phyloP scores from a whole-genome alignment of 176 grass and related monocot species.

The Ensete glaucum region DNA sequence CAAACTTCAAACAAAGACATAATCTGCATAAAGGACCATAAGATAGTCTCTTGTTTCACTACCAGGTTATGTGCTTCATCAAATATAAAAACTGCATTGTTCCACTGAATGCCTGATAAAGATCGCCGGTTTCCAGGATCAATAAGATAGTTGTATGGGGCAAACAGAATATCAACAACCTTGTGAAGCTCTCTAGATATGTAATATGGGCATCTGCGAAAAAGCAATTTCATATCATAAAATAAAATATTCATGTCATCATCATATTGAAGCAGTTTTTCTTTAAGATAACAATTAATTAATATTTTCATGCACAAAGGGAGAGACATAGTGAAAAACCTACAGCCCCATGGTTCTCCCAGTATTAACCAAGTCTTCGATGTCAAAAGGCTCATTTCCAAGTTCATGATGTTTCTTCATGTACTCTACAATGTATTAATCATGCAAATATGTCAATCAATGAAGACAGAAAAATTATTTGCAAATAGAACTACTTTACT shows the following conservation, averaged over 20 bases:
- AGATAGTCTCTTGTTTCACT: constrained; percentile 5
- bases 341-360: constrained; percentile 73
- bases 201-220: constrained; percentile 86
- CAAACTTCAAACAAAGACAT: not conserved
- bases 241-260: constrained; percentile 7
- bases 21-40: not conserved
- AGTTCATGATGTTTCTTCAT: constrained; percentile 51
- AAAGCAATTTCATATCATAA: constrained; percentile 11
- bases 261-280: not conserved
- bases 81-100: constrained; percentile 90
- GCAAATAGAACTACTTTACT: not conserved
- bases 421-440: constrained; percentile 50
- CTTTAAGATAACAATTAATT: not conserved
- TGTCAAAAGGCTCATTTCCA: constrained; percentile 89
- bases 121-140: constrained; percentile 80
- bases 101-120: constrained; percentile 67
- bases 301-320: constrained; percentile 5
- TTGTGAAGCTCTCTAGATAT: constrained; percentile 82
- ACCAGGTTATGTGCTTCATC: constrained; percentile 95
- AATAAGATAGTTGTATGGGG: constrained; percentile 98
- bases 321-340: constrained; percentile 22
- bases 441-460: not conserved
- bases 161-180: constrained; percentile 85
- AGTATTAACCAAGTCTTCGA: constrained; percentile 89
- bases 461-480: not conserved